phyloP scores from a whole-genome alignment of 2,329 filamentous ascomycete genomes.

The Stagonosporopsis tanaceti region DNA sequence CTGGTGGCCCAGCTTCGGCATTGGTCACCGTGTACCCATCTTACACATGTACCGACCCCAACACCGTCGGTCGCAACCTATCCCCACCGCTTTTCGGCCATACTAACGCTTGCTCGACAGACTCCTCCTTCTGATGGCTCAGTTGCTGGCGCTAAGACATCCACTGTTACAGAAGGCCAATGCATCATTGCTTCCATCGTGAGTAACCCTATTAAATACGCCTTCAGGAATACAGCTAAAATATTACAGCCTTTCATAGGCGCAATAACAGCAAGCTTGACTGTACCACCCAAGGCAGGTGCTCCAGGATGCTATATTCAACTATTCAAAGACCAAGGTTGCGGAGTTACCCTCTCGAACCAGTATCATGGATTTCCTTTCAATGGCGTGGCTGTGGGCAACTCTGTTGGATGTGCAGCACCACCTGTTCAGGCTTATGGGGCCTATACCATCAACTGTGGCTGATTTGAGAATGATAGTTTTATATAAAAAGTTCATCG shows the following conservation, averaged over 20 bases:
- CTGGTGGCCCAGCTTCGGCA: background rate
- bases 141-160: background rate
- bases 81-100: background rate
- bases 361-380: conserved; percentile 7
- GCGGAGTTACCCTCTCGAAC: conserved; percentile 5
- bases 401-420: conserved; percentile 1
- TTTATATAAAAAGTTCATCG: too few relatives aligned
- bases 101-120: background rate
- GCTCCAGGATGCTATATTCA: conserved; percentile 4
- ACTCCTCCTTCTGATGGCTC: background rate
- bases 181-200: background rate
- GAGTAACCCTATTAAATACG: background rate
- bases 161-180: background rate
- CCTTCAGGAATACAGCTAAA: background rate
- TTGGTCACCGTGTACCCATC: background rate
- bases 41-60: background rate
- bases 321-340: conserved; percentile 1
- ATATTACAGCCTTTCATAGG: background rate
- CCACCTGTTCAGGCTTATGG: background rate
- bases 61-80: background rate
- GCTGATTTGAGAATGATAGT: background rate
- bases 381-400: background rate
- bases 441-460: background rate
- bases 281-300: background rate
- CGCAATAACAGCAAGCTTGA: conserved; percentile 2